These are phyloP conservation scores for Irpex sp. DNA, from an alignment of 1,284 basidiomycete genomes.

Conservation along the genomic window DNA sequence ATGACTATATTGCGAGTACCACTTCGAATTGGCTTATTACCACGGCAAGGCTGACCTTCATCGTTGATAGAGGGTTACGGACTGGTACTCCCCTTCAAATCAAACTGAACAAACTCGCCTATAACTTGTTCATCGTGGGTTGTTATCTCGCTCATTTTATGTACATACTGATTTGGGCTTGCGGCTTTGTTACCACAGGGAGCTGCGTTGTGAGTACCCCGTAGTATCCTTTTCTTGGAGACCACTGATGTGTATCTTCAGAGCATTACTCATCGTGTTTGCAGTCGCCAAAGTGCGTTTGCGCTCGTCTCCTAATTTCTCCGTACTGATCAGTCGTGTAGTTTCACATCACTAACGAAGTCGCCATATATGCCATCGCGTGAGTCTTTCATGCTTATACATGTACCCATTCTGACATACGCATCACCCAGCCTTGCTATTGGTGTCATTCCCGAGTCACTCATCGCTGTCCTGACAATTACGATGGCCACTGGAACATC, in stretches of 20 bases:
- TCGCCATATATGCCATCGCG: constrained; percentile 44
- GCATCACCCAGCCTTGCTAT: constrained; percentile 28
- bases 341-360: constrained; percentile 40
- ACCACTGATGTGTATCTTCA: not conserved
- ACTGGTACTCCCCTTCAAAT: constrained; percentile 55
- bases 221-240: not conserved
- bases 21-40: not conserved
- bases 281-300: not conserved
- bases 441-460: constrained; percentile 37
- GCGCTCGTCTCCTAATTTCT: constrained; percentile 18
- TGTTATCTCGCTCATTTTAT: constrained; percentile 51
- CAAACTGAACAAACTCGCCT: constrained; percentile 57
- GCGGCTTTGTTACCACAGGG: not conserved
- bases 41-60: not conserved
- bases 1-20: not conserved
- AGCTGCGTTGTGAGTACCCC: not conserved
- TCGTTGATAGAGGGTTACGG: not conserved
- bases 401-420: not conserved
- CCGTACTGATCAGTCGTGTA: constrained; percentile 33
- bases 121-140: constrained; percentile 35
- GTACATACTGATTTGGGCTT: constrained; percentile 44
- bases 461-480: constrained; percentile 40
- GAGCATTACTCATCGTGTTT: not conserved
- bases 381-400: not conserved
- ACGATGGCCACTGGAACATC: constrained; percentile 49